Base-by-base conservation (phyloP, 78 protist genomes). In the Pelomyxa schiedti region DNA sequence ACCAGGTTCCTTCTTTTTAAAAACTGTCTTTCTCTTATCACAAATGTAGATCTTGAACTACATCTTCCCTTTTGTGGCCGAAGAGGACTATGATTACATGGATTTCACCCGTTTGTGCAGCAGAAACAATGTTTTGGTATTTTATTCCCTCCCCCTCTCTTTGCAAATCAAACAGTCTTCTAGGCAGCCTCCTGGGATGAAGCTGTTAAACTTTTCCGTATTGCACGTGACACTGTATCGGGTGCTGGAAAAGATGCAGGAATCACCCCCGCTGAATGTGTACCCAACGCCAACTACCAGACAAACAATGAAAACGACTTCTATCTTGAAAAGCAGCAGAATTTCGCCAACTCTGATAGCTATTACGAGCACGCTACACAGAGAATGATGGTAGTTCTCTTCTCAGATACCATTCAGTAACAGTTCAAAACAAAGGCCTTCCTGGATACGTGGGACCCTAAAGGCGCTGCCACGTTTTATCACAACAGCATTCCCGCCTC, bases 381-480 rank as follows among this genome's bases (percentile, higher is more conserved):
- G 58, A 47, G 58, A 47, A 47, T 47, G 58, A 47, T 47, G 58
- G 58, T n/a, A n/a, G n/a, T n/a, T n/a, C n/a, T n/a, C n/a, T n/a
- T n/a, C n/a, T n/a, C n/a, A n/a, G n/a, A n/a, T n/a, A n/a, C n/a
- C n/a, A n/a, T n/a, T n/a, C n/a, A n/a, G n/a, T n/a, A n/a, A n/a
- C n/a, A n/a, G n/a, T n/a, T n/a, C n/a, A n/a, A n/a, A n/a, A n/a
- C n/a, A n/a, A n/a, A n/a, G n/a, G n/a, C 58, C 16, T 47, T 47
- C 58, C 16, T 47, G 58, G 58, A 47, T 16, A 16, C 16, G 32
- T 47, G 58, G 58, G 16, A 16, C 58, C 58, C 58, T 47, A 16
- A 16, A 16, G 58, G 32, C 32, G 58, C 58, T 16, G 32, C 32
- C 58, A 47, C 58, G 58, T 47, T 47, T 16, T 47, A 47, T 16